Percentiles rank a stretch among this genome's conserved stretches.
Evolutionary conservation across 768 basidiomycete species (phyloP).

Genomic region (Rhodotorula taiwanensis): DNA sequence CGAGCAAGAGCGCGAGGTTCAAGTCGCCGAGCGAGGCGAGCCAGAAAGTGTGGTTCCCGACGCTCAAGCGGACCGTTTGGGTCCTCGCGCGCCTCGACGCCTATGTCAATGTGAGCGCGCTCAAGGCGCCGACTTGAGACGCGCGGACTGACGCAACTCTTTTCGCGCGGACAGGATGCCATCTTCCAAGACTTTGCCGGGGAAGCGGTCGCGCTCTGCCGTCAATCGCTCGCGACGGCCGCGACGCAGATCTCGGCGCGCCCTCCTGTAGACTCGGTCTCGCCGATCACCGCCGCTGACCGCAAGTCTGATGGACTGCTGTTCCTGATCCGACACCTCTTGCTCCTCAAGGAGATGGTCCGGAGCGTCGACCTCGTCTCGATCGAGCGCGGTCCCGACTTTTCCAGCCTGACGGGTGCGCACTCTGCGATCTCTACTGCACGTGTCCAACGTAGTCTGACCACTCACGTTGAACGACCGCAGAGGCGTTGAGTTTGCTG

Average conservation of each 20-base stretch:
- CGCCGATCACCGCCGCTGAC: slow-evolving; percentile 14
- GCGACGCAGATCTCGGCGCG: slow-evolving; percentile 56
- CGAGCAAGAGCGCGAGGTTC: slow-evolving; percentile 50
- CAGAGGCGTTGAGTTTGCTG: slow-evolving; percentile 25
- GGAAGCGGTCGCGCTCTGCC: slow-evolving; percentile 77
- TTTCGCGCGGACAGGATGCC: slow-evolving; percentile 66
- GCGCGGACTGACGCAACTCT: too few relatives aligned
- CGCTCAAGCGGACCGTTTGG: slow-evolving; percentile 80
- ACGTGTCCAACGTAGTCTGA: not conserved
- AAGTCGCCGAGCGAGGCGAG: slow-evolving; percentile 63
- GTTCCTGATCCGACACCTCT: slow-evolving; percentile 81
- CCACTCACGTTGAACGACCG: too few relatives aligned
- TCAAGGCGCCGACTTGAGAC: too few relatives aligned
- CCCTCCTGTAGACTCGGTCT: slow-evolving; percentile 40
- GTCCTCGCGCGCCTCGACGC: slow-evolving; percentile 81
- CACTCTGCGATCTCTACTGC: not conserved
- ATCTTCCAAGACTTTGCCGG: slow-evolving; percentile 96
- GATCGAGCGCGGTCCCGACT: slow-evolving; percentile 49
- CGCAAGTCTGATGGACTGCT: slow-evolving; percentile 63
- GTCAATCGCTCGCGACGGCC: slow-evolving; percentile 68
- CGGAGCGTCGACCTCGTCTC: slow-evolving; percentile 62
- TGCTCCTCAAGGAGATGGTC: slow-evolving; percentile 85
- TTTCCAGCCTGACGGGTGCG: slow-evolving; percentile 35
- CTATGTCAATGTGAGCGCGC: slow-evolving; percentile 81
- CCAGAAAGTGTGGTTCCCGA: slow-evolving; percentile 86